Conservation (phyloP, 805 yeast species). For the Saturnispora saitoi region DNA sequence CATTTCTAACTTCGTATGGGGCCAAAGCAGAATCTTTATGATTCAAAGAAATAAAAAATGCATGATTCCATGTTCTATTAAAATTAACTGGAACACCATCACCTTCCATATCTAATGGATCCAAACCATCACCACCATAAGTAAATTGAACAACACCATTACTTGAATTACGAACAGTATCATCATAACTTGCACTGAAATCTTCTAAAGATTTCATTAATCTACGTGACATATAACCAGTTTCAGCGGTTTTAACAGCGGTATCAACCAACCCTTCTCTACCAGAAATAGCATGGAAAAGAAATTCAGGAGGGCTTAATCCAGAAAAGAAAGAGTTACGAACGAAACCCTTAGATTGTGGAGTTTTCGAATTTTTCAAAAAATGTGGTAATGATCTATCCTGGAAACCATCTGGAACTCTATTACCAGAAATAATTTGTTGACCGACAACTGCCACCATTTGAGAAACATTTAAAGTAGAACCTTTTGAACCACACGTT, state of each 20-base stretch:
- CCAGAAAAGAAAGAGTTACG: conserved; percentile 94
- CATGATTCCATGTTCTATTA: conserved; percentile 89
- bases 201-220: conserved; percentile 95
- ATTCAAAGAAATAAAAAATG: conserved; percentile 62
- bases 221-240: conserved; percentile 84
- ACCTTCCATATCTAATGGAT: conserved; percentile 98
- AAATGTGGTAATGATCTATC: conserved; percentile 97
- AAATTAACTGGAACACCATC: conserved; percentile 96
- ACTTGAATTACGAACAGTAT: conserved; percentile 89
- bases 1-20: conserved; percentile 60
- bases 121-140: conserved; percentile 97
- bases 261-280: conserved; percentile 99
- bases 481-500: conserved; percentile 98
- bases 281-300: conserved; percentile 96
- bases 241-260: conserved; percentile 96
- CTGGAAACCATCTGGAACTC: conserved; percentile 99
- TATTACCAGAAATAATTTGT: conserved; percentile 95
- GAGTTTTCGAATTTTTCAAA: conserved; percentile 90
- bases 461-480: conserved; percentile 94
- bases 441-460: conserved; percentile 99
- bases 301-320: conserved; percentile 83
- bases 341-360: conserved; percentile 96
- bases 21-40: conserved; percentile 44
- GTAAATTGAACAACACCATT: conserved; percentile 96
- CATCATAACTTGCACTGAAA: conserved; percentile 85